Evolutionary conservation across 495 filamentous ascomycete species (phyloP).

Genomic region (Halenospora varia): DNA sequence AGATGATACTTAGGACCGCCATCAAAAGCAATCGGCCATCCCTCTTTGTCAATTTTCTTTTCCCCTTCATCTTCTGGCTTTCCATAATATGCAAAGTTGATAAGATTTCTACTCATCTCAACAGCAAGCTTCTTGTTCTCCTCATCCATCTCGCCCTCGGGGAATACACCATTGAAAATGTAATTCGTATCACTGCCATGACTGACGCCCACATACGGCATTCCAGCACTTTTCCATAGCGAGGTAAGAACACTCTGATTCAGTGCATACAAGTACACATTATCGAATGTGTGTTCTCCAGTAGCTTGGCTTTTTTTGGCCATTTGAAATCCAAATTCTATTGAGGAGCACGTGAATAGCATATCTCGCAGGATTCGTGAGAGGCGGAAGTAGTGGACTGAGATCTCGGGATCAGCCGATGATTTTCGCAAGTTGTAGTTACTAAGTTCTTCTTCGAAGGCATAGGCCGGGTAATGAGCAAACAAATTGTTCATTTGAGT

Average conservation of each 20-base stretch:
- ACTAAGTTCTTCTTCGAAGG: constrained; percentile 19
- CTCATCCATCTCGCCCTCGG: constrained; percentile 16
- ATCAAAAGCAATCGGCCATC: neutral
- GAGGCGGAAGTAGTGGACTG: constrained; percentile 28
- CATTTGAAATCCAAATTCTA: constrained; percentile 28
- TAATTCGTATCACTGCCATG: constrained; percentile 32
- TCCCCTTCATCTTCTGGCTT: neutral
- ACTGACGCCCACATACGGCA: constrained; percentile 25
- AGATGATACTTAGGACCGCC: too few species aligned
- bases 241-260: constrained; percentile 31
- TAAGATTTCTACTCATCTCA: neutral
- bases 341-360: constrained; percentile 29
- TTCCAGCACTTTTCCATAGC: constrained; percentile 17
- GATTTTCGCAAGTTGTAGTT: constrained; percentile 21
- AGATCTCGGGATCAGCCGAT: constrained; percentile 19
- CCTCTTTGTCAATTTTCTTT: neutral
- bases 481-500: constrained; percentile 23
- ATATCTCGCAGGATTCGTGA: constrained; percentile 29
- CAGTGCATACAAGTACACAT: constrained; percentile 23
- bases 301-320: constrained; percentile 1
- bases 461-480: constrained; percentile 19
- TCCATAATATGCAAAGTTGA: neutral
- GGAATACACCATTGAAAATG: constrained; percentile 27
- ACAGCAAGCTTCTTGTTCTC: constrained; percentile 20
- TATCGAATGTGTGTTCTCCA: constrained; percentile 1